Evolutionary conservation across 805 yeast species (phyloP), one percentile per base, ranked within the genome.

Genomic region (Zygoascus tannicola): DNA sequence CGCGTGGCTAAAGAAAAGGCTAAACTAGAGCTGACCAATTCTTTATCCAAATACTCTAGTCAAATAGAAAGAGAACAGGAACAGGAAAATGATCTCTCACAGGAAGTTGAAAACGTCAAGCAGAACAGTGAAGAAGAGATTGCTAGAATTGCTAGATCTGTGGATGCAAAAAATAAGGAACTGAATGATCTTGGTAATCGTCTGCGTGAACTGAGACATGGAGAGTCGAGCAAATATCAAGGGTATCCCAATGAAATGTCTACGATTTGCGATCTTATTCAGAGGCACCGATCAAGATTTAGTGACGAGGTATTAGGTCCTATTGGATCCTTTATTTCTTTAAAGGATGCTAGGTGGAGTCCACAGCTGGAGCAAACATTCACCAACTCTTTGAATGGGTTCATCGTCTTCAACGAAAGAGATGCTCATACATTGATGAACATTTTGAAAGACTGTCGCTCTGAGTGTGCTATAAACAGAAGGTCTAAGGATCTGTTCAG

Each of bases 231-330:
- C 8, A 20, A 4, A 5, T 32, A 12, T 20, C 22, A 35, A 10
- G 36, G 38, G 10, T 22, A 32, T 21, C 22, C 19, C 18, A 16
- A 16, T 20, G 43, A 33, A 4, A 19, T 22, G 20, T 19, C 3
- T 19, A 22, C 8, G 8, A 12, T 33, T 5, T 22, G 16, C 3
- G 26, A 18, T 8, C n/a, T 4, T 19, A 34, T 22, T 30, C 23
- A 26, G n/a, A 28, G 12, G 16, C 7, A 12, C n/a, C n/a, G 12
- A 4, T 4, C 10, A 16, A 40, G 22, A 30, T 40, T 40, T 15
- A 8, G 22, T 5, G 53, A 59, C 2, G 56, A 55, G 30, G 94
- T 95, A 0, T 60, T 81, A 15, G 97, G 97, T 0, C 98, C 98
- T 0, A 50, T 90, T 2, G 96, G 95, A 1, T 51, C 68, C 3